A percentile compares a stretch with the other conserved stretches of the same genome.
phyloP scores from a whole-genome alignment of 2,329 filamentous ascomycete species.

The Penicillium sp. region DNA sequence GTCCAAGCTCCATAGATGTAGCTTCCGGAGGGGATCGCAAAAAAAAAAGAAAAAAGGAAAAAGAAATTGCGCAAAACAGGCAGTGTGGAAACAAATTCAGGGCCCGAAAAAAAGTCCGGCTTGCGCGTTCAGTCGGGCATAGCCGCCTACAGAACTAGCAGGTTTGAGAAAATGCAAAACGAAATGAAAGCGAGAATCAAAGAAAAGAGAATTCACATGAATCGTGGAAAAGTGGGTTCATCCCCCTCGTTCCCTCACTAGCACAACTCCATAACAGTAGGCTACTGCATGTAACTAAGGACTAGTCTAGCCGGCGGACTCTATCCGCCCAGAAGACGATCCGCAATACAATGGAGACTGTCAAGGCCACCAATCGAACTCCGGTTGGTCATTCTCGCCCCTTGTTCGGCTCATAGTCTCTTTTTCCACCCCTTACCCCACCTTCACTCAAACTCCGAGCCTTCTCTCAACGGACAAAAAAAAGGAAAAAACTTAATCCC shows the following conservation, averaged over 20 bases:
- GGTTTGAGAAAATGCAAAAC: background rate
- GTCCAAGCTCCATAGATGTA: background rate
- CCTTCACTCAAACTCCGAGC: background rate
- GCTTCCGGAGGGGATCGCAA: background rate
- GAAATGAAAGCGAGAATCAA: slow-evolving; percentile 3
- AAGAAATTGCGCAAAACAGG: background rate
- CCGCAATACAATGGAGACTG: background rate
- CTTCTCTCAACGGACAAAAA: background rate
- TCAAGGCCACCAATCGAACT: background rate
- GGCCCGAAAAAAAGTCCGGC: background rate
- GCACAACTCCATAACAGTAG: background rate
- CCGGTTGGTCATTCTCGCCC: background rate
- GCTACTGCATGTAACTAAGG: no score
- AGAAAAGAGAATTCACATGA: background rate
- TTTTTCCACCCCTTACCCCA: background rate
- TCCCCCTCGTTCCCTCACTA: background rate
- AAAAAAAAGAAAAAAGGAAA: background rate
- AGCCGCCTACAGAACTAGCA: background rate
- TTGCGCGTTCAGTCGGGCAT: slow-evolving; percentile 3
- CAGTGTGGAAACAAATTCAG: background rate
- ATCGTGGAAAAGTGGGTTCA: background rate
- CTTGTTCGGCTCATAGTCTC: background rate
- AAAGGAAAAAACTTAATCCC: background rate
- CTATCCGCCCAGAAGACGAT: background rate
- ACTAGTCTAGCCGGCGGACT: background rate